Percentiles rank a stretch among this genome's conserved stretches.
phyloP scores from a whole-genome alignment of 2,329 filamentous ascomycete species.

The Pyricularia sp. region DNA sequence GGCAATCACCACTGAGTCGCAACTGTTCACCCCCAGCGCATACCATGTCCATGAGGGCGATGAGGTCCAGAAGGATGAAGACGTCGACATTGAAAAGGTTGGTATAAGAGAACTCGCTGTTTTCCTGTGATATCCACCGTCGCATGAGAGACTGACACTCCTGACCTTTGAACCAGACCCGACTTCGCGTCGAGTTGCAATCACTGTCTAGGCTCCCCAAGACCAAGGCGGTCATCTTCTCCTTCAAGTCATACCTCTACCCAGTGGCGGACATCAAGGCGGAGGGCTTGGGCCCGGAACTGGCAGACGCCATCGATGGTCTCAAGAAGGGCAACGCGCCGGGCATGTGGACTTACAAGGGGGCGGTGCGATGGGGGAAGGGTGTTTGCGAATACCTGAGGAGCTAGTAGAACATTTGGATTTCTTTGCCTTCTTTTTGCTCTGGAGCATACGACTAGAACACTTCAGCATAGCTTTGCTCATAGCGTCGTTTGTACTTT shows the following conservation, averaged over 20 bases:
- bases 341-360: slow-evolving; percentile 45
- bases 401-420: not conserved
- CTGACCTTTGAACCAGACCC: slow-evolving; percentile 17
- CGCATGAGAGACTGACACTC: not conserved
- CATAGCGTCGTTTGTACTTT: not conserved
- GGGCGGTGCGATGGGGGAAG: slow-evolving; percentile 35
- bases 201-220: slow-evolving; percentile 38
- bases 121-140: not conserved
- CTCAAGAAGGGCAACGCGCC: slow-evolving; percentile 39
- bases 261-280: slow-evolving; percentile 35
- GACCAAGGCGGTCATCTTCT: slow-evolving; percentile 38
- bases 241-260: slow-evolving; percentile 47
- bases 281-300: slow-evolving; percentile 34
- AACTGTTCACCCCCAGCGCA: slow-evolving; percentile 28
- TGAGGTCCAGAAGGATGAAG: slow-evolving; percentile 21
- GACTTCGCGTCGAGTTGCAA: slow-evolving; percentile 39
- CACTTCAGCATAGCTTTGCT: not conserved
- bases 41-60: slow-evolving; percentile 27
- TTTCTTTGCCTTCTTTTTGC: not conserved
- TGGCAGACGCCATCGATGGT: slow-evolving; percentile 45
- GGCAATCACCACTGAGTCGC: slow-evolving; percentile 33
- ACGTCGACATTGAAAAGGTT: slow-evolving; percentile 29
- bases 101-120: not conserved
- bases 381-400: slow-evolving; percentile 36
- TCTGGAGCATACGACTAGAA: not conserved